A percentile compares a stretch with the other conserved stretches of the same genome.
Evolutionary conservation across 345 rosid species (phyloP).

Genomic region (Clausena lansium): DNA sequence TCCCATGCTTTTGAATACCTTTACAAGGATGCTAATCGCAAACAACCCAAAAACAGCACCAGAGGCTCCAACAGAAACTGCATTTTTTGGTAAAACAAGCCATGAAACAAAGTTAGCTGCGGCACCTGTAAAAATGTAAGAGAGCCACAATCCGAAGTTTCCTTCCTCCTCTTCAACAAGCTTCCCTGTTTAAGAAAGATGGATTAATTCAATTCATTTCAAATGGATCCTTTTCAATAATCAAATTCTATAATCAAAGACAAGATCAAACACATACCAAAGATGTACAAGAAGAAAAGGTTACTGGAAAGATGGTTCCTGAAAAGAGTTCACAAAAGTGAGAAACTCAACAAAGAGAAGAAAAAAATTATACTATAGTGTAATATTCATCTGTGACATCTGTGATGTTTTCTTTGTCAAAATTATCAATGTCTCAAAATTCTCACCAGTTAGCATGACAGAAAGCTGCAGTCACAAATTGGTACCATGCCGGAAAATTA

Average conservation of each 20-base stretch:
- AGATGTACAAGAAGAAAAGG: slow-evolving; percentile 92
- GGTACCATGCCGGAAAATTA: slow-evolving; percentile 79
- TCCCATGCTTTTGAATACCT: slow-evolving; percentile 39
- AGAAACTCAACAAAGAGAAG: background rate
- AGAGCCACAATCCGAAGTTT: slow-evolving; percentile 72
- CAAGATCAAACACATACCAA: slow-evolving; percentile 58
- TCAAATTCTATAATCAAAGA: background rate
- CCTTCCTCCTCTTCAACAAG: slow-evolving; percentile 98
- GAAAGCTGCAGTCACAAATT: slow-evolving; percentile 86
- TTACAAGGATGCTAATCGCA: slow-evolving; percentile 85
- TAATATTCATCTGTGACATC: background rate
- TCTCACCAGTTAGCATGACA: slow-evolving; percentile 95
- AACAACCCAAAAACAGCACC: slow-evolving; percentile 94
- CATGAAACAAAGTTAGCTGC: slow-evolving; percentile 93
- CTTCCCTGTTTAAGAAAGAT: slow-evolving; percentile 54
- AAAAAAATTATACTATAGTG: no score
- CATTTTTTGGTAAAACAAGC: slow-evolving; percentile 87
- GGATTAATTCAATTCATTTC: slow-evolving; percentile 10
- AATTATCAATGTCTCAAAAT: background rate
- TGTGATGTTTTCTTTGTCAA: background rate
- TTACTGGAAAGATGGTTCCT: slow-evolving; percentile 98
- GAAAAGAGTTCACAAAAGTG: slow-evolving; percentile 25
- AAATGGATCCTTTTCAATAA: slow-evolving; percentile 2
- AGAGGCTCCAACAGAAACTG: slow-evolving; percentile 90
- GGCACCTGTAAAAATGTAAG: slow-evolving; percentile 73